Base-by-base conservation (phyloP, 1,139 yeast genomes). In the Insectozyma bohioensis region DNA sequence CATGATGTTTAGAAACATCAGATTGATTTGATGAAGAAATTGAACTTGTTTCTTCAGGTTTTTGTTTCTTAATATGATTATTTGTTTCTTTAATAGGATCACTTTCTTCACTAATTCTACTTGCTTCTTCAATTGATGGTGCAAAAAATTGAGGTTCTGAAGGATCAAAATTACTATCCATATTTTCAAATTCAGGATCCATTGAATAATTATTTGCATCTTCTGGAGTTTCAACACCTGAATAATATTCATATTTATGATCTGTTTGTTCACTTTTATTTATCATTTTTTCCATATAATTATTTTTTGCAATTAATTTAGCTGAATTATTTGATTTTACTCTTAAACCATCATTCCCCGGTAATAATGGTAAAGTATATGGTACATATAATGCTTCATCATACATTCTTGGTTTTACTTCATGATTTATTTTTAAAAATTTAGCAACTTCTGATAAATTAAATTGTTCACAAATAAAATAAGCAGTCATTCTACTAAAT, bases 321-420 rank as follows among this genome's bases (percentile, higher is more conserved):
- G 79, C 79, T 2, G 86, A 71, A 32, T 85, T 78, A 48, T 87
- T 86, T 4, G 95, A 85, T 52, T 79, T 82, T 6, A 90, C 84
- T 36, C 97, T 64, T 44, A 76, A 83, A 0, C 95, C 95, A 43
- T 85, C 90, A 33, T 75, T 77, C 2, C 97, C 97, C 0, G 96
- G 95, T 3, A 88, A 63, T 20, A 92, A 63, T 0, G 98, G 98
- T 29, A 92, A 64, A 15, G 88, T 75, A 49, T 92, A 92, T 0
- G 96, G 95, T 2, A 87, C 92, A 52, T 88, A 92, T 20, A 92
- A 61, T 5, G 90, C 95, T 48, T 90, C 97, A 54, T 90, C 97
- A 48, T 90, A 90, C 17, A 85, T 56, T 40, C 97, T 64, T 1
- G 97, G 95, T 15, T 85, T 75, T 2, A 88, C 95, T 48, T 81